Base-by-base conservation (phyloP, 768 basidiomycete genomes). In the Lactarius pseudohatsudake region DNA sequence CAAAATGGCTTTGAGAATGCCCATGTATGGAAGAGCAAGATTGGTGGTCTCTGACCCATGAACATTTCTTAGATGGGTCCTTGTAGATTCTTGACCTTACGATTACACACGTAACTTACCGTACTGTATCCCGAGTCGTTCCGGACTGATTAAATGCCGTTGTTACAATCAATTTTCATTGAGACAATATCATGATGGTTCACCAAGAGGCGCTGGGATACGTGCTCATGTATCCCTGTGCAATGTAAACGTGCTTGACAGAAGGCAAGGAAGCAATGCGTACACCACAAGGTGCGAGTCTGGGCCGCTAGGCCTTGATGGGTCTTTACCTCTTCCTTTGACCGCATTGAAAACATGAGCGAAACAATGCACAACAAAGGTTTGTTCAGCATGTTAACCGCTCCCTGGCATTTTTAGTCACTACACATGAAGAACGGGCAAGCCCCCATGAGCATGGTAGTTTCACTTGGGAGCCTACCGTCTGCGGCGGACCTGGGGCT, bases 1-100 rank as follows among this genome's bases (percentile, higher is more conserved):
- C 77, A 72, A 70, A 97, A 98, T 73, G 96, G 96, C 4, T 98
- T 98, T 75, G 96, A 98, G 77, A 88, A 86, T 69, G 95, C 88
- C 8, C 88, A 86, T 69, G 87, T 81, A 18, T 98, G 96, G 96
- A 84, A 88, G 78, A 93, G 91, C 72, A 81, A 88, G 74, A 94
- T 95, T 71, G 94, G 84, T 8, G 71, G 73, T 59, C 65, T 63
- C 50, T 72, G 34, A 72, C 28, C n/a, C 7, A 56, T 11, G 34
- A 20, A 18, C 36, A 0, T 43, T 26, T 34, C 20, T 40, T 50
- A 4, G 69, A 75, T 41, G 72, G 64, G 71, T 22, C 30, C 13
- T 36, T 36, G 28, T 55, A 43, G 30, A 15, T n/a, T 36, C 10
- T 2, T 43, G 30, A 1, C n/a, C 16, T 38, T 40, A 41, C 30